Evolutionary conservation across 169 alveolate species (phyloP), one percentile per base, ranked within the genome.

Genomic region (Cystoisospora suis): DNA sequence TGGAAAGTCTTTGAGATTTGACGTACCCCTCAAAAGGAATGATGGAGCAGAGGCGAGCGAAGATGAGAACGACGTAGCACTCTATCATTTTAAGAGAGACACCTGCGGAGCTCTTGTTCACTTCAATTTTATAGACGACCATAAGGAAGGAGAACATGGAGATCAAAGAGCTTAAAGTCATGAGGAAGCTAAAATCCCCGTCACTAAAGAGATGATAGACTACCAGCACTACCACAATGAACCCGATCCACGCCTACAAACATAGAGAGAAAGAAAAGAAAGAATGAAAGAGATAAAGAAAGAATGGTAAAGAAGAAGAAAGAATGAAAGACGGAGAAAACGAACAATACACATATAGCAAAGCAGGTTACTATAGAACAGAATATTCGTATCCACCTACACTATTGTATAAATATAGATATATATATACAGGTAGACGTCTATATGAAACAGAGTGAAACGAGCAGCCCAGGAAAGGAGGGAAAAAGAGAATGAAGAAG

Each of bases 171-270:
- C 98, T 96, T 32, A 97, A 93, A 17, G 99, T 97, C 88, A 97
- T 89, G 46, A 97, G 93, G 92, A 97, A 96, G 29, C 99, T 97
- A 93, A 97, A 97, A 88, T 97, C 99, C 17, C 99, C 98, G 93
- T 97, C 98, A 32, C 99, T 97, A 83, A 95, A 94, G 45, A 94
- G 79, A 75, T 95, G 91, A 81, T 94, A 97, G 77, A 97, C 86
- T n/a, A 97, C 44, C 38, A 97, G 92, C 27, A 97, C 92, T 36
- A 96, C 95, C 58, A 94, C 75, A 34, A 93, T 42, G 85, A 96
- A 93, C 40, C 80, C 88, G 3, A 85, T 93, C 95, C 95, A 92
- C 79, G 92, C 93, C 87, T 88, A 80, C 27, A 46, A n/a, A n/a
- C 59, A 61, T 20, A 12, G n/a, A 53, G n/a, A n/a, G 12, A 58